A percentile compares a stretch with the other conserved stretches of the same genome.
phyloP scores from a whole-genome alignment of 768 basidiomycete genomes.

The Mycena rosella region DNA sequence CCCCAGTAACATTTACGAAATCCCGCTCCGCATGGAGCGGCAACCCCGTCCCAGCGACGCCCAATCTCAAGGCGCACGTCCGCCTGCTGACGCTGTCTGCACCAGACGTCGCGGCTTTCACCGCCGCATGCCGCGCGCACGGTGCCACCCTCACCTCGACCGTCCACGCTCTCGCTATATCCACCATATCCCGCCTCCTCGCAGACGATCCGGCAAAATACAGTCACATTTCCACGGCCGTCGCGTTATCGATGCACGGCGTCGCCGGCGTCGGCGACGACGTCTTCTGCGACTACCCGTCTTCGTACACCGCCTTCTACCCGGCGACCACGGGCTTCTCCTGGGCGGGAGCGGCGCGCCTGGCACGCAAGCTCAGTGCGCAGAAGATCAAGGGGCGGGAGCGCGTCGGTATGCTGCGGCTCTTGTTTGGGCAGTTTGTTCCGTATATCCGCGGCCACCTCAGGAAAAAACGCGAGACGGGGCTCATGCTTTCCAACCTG shows the following conservation, averaged over 20 bases:
- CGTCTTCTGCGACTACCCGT: constrained; percentile 19
- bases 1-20: constrained; percentile 20
- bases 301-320: neutral
- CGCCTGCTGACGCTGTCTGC: constrained; percentile 6
- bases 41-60: neutral
- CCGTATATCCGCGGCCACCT: constrained; percentile 7
- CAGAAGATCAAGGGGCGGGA: constrained; percentile 13
- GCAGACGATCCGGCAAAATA: neutral
- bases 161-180: constrained; percentile 7
- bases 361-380: neutral
- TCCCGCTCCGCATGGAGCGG: constrained; percentile 22
- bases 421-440: neutral
- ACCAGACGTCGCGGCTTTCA: neutral
- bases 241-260: constrained; percentile 24
- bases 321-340: neutral
- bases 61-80: constrained; percentile 6
- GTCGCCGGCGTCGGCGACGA: constrained; percentile 14
- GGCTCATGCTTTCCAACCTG: constrained; percentile 15
- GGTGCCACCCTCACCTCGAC: constrained; percentile 24
- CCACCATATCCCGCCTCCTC: constrained; percentile 13
- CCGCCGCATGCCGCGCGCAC: constrained; percentile 20
- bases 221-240: neutral
- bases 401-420: constrained; percentile 13
- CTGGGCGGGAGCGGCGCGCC: neutral
- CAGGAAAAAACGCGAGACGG: constrained; percentile 13